Evolutionary conservation across 257 asterid genomes (phyloP).

Genomic region (Thymus quinquecostatus): DNA sequence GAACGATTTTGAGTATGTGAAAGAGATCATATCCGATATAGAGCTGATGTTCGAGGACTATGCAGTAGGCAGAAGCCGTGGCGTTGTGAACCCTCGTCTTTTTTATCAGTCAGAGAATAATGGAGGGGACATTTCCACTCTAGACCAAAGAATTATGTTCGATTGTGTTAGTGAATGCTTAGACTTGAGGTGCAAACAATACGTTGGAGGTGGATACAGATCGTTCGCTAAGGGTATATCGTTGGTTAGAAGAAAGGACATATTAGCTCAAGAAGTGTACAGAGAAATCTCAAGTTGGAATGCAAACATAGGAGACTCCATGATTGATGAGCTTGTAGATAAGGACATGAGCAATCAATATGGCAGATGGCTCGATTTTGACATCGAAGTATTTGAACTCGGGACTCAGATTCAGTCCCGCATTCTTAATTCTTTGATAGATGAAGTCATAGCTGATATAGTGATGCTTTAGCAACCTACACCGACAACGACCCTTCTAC

Average conservation of each 20-base stretch:
- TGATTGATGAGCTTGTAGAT: slow-evolving; percentile 92
- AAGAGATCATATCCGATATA: slow-evolving; percentile 55
- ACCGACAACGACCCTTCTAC: slow-evolving; percentile 19
- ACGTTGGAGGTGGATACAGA: slow-evolving; percentile 55
- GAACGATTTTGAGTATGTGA: slow-evolving; percentile 72
- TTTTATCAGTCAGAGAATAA: slow-evolving; percentile 54
- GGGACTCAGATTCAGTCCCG: slow-evolving; percentile 72
- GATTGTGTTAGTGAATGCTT: slow-evolving; percentile 72
- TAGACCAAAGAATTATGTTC: slow-evolving; percentile 54
- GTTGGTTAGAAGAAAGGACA: slow-evolving; percentile 49
- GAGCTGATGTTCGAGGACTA: slow-evolving; percentile 64
- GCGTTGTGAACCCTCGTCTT: slow-evolving; percentile 51
- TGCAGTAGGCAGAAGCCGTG: slow-evolving; percentile 51
- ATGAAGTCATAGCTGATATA: slow-evolving; percentile 76
- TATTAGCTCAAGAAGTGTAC: slow-evolving; percentile 65
- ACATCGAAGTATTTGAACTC: slow-evolving; percentile 73
- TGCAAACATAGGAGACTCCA: slow-evolving; percentile 52
- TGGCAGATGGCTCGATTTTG: slow-evolving; percentile 91
- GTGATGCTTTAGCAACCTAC: slow-evolving; percentile 39
- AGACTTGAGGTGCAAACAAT: slow-evolving; percentile 57
- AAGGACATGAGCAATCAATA: slow-evolving; percentile 76
- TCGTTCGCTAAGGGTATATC: slow-evolving; percentile 62
- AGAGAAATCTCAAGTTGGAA: slow-evolving; percentile 68
- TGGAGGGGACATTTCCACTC: slow-evolving; percentile 37
- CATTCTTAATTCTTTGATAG: slow-evolving; percentile 69